Evolutionary conservation across 2,329 filamentous ascomycete species (phyloP).

Genomic region (Sarocladium strictum): DNA sequence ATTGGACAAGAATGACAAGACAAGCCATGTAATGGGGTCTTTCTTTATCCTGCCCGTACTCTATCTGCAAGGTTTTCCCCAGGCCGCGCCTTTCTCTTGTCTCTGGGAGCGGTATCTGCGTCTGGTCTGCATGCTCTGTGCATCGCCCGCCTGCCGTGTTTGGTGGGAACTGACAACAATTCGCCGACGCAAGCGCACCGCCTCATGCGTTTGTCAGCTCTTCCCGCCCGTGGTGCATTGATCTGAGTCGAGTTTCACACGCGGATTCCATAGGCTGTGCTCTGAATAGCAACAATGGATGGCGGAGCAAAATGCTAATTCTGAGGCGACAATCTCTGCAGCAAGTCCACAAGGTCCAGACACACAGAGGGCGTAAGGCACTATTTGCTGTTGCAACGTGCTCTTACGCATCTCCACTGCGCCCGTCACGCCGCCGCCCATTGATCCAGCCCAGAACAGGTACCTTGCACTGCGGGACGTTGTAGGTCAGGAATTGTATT

Average conservation of each 20-base stretch:
- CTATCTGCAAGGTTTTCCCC: not conserved
- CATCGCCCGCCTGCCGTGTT: not conserved
- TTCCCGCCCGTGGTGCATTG: not conserved
- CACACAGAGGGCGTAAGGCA: not conserved
- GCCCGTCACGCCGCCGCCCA: not conserved
- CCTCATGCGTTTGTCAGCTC: not conserved
- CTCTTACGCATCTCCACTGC: not conserved
- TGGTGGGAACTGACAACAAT: not conserved
- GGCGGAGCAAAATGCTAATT: not conserved
- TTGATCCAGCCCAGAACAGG: not conserved
- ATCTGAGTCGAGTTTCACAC: not conserved
- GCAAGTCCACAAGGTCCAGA: not conserved
- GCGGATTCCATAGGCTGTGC: not conserved
- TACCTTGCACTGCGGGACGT: not conserved
- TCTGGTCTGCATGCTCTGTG: not conserved
- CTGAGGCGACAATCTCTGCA: not conserved
- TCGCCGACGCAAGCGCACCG: slow-evolving; percentile 4
- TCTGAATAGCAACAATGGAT: not conserved
- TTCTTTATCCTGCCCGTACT: not conserved
- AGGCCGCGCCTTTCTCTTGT: not conserved
- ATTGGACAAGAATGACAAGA: not conserved
- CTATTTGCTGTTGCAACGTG: not conserved
- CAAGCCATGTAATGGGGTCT: not conserved
- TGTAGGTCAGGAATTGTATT: not conserved
- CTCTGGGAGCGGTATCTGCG: not conserved